Evolutionary conservation across 768 basidiomycete species (phyloP).

Genomic region (Psilocybe cyanescens): DNA sequence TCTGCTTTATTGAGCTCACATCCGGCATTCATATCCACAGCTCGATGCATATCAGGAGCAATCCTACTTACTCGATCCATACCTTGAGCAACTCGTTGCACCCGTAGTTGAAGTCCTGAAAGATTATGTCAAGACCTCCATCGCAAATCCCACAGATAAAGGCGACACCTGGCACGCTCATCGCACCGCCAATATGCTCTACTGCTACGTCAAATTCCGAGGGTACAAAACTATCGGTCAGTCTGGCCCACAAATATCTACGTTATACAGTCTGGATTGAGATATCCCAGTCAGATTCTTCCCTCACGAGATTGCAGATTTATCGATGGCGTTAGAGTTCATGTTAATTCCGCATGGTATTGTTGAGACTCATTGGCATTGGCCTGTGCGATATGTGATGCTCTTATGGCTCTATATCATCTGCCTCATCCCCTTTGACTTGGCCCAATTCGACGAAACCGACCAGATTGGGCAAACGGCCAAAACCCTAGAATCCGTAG

Average conservation of each 20-base stretch:
- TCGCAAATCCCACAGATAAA: slow-evolving; percentile 30
- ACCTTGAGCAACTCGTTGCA: slow-evolving; percentile 74
- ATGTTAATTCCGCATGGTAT: slow-evolving; percentile 52
- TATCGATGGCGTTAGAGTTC: slow-evolving; percentile 74
- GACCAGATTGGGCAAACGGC: slow-evolving; percentile 59
- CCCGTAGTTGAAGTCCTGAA: slow-evolving; percentile 75
- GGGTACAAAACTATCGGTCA: slow-evolving; percentile 92
- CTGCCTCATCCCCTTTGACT: slow-evolving; percentile 91
- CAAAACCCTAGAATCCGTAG: slow-evolving; percentile 55
- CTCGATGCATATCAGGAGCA: slow-evolving; percentile 92
- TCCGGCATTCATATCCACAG: slow-evolving; percentile 41
- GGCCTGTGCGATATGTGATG: slow-evolving; percentile 83
- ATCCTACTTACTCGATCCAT: slow-evolving; percentile 89
- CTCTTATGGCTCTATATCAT: slow-evolving; percentile 95
- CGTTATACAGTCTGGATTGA: slow-evolving; percentile 10
- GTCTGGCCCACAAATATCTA: slow-evolving; percentile 24
- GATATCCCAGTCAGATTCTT: slow-evolving; percentile 79
- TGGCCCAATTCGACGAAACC: slow-evolving; percentile 80
- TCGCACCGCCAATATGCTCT: slow-evolving; percentile 66
- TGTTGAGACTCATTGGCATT: slow-evolving; percentile 49
- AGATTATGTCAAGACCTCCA: slow-evolving; percentile 48
- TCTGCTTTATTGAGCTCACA: background rate
- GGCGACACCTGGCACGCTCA: slow-evolving; percentile 44
- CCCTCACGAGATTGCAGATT: slow-evolving; percentile 87
- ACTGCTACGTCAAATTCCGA: slow-evolving; percentile 83